Evolutionary conservation across 164 flowering plant genomes (phyloP), one percentile per base, ranked within the genome.

Genomic region (Vitis amurensis): DNA sequence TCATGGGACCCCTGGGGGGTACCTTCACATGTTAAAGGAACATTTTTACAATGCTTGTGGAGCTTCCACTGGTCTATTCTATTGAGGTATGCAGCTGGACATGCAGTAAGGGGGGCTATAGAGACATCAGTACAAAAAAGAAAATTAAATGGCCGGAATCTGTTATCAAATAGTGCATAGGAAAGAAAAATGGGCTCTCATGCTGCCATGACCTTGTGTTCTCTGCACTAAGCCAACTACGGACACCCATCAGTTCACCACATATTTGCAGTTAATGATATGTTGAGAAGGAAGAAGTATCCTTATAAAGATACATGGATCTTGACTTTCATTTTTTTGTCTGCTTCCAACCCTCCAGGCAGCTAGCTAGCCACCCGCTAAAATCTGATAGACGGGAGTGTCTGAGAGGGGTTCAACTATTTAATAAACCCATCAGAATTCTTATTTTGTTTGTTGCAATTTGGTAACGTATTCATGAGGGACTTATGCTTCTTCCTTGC

Each of bases 191-290:
- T 23, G 27, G 27, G 27, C 27, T 23, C 27, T 23, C 27, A 23
- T 23, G 27, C 27, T 23, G 27, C 27, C 27, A 23, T 23, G 27
- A 1, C 27, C 27, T 23, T 23, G 27, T 23, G 27, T 23, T 23
- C 69, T 67, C 58, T 57, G 53, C 29, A 10, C 63, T 31, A 19
- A n/a, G 68, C 58, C 76, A 63, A 67, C 73, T 71, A 60, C 55
- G 10, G 44, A n/a, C 59, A 68, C 65, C 64, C 70, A 56, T 70
- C 53, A 61, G 56, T 62, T 61, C 59, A 50, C 59, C 77, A 72
- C 69, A 70, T 63, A 76, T 71, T 31, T 47, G 74, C 75, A 74
- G 57, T 72, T 63, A 78, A 74, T 75, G 73, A 51, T 58, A 74
- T 55, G 68, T 60, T 6, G 48, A 50, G 50, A 62, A 59, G 66